Conservation (phyloP, 176 grass and related monocot species). For the Aegilops tauschii region DNA sequence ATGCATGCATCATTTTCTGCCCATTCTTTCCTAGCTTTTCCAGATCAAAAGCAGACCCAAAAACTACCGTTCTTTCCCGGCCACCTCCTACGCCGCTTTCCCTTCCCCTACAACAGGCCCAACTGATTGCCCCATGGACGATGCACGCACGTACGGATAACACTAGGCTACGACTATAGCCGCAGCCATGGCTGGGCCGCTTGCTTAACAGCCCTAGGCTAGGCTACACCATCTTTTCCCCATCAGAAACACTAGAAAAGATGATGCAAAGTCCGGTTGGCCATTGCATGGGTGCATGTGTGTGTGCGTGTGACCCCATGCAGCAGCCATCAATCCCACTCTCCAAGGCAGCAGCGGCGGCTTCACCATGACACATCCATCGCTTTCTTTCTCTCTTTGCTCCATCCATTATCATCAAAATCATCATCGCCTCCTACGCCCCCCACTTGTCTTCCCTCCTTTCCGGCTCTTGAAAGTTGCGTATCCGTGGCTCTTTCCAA, state of each 20-base stretch:
- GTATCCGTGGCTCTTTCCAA: slow-evolving; percentile 81
- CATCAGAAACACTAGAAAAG: slow-evolving; percentile 43
- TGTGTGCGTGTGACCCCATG: slow-evolving; percentile 45
- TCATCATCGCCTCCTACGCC: slow-evolving; percentile 7
- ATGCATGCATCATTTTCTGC: slow-evolving; percentile 39
- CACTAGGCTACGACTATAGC: slow-evolving; percentile 49
- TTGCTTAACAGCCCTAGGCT: slow-evolving; percentile 50
- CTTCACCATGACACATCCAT: slow-evolving; percentile 65
- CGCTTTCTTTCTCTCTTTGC: slow-evolving; percentile 28
- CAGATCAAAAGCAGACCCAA: slow-evolving; percentile 38
- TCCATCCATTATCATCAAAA: not conserved
- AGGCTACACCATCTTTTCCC: slow-evolving; percentile 26
- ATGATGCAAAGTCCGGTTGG: slow-evolving; percentile 44
- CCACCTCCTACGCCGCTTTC: slow-evolving; percentile 16
- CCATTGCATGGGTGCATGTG: slow-evolving; percentile 29
- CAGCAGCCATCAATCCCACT: slow-evolving; percentile 71
- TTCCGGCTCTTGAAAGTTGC: slow-evolving; percentile 59
- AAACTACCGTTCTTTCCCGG: slow-evolving; percentile 28
- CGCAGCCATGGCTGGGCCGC: not conserved
- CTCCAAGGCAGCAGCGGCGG: slow-evolving; percentile 46
- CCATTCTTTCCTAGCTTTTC: slow-evolving; percentile 22
- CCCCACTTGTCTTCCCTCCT: slow-evolving; percentile 28
- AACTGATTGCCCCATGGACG: slow-evolving; percentile 9
- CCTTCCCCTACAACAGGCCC: slow-evolving; percentile 10
- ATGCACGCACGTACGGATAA: slow-evolving; percentile 39